These are phyloP conservation scores for Rhodamnia argentea DNA, from an alignment of 345 rosid genomes.

Conservation along the genomic window DNA sequence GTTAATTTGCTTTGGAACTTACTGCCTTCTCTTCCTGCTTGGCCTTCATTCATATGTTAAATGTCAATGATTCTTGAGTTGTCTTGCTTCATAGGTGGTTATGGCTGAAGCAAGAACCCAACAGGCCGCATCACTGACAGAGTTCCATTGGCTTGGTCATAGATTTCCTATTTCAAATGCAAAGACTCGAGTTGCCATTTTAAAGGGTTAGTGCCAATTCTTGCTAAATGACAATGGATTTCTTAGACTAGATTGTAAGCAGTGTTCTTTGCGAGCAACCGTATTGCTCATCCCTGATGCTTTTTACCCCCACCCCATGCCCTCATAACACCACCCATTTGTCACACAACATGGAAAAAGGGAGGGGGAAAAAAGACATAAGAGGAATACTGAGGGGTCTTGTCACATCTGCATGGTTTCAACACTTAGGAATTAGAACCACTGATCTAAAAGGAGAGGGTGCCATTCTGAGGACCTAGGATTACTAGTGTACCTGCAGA, in stretches of 20 bases:
- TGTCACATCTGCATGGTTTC: background rate
- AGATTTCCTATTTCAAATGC: constrained; percentile 87
- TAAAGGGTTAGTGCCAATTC: constrained; percentile 49
- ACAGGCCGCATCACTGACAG: constrained; percentile 95
- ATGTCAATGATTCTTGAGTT: background rate
- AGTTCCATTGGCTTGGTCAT: constrained; percentile 94
- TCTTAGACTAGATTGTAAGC: background rate
- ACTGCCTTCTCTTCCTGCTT: background rate
- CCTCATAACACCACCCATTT: background rate
- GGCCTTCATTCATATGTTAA: background rate
- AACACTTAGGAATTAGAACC: too few relatives aligned
- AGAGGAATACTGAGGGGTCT: background rate
- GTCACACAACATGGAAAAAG: background rate
- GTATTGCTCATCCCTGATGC: background rate
- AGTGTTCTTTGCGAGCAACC: background rate
- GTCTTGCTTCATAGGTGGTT: constrained; percentile 53
- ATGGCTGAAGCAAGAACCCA: constrained; percentile 98
- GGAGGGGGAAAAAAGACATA: background rate
- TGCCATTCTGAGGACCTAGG: too few relatives aligned
- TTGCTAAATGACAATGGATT: background rate
- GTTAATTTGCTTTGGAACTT: background rate
- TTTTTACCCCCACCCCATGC: background rate
- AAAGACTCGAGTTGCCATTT: constrained; percentile 85
- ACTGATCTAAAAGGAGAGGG: too few relatives aligned
- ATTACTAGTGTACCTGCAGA: too few relatives aligned